Percentiles rank a stretch among this genome's conserved stretches.
Evolutionary conservation across 345 rosid species (phyloP).

Genomic region (Dovyalis caffra): DNA sequence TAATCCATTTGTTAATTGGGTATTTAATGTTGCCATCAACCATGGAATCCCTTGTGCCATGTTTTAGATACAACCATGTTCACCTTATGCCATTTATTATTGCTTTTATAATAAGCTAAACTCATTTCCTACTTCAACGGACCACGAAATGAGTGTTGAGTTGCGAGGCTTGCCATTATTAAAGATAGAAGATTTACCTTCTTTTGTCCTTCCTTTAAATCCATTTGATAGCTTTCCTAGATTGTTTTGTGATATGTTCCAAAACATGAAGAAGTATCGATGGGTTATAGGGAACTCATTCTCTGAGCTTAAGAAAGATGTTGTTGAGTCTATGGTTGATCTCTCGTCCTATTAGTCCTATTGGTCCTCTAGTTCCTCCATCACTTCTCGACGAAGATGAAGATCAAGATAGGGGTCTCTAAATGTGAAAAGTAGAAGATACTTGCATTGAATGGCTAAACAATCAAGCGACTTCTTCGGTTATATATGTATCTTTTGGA

Average conservation of each 20-base stretch:
- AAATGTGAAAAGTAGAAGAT: conserved; percentile 42
- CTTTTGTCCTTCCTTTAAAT: conserved; percentile 43
- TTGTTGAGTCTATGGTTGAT: conserved; percentile 32
- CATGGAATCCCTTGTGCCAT: conserved; percentile 43
- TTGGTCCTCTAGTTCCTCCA: conserved; percentile 52
- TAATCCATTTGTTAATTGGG: conserved; percentile 58
- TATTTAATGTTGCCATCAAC: conserved; percentile 35
- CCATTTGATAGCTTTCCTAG: conserved; percentile 21
- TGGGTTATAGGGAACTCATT: conserved; percentile 53
- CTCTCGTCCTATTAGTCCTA: conserved; percentile 37
- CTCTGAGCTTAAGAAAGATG: conserved; percentile 44
- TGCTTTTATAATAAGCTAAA: conserved; percentile 34
- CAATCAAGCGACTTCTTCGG: conserved; percentile 27
- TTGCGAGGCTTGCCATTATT: conserved; percentile 46
- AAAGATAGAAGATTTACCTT: conserved; percentile 42
- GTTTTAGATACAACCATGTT: conserved; percentile 58
- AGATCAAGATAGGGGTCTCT: conserved; percentile 23
- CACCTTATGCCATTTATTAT: conserved; percentile 41
- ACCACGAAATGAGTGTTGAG: conserved; percentile 29
- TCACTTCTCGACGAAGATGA: conserved; percentile 32
- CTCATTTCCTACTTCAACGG: conserved; percentile 28
- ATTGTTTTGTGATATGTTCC: conserved; percentile 24
- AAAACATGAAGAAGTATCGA: conserved; percentile 27
- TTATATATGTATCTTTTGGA: conserved; percentile 54
- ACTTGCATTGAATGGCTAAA: conserved; percentile 47